Base-by-base conservation (phyloP, 306 rosid species). In the Malus sieversii region DNA sequence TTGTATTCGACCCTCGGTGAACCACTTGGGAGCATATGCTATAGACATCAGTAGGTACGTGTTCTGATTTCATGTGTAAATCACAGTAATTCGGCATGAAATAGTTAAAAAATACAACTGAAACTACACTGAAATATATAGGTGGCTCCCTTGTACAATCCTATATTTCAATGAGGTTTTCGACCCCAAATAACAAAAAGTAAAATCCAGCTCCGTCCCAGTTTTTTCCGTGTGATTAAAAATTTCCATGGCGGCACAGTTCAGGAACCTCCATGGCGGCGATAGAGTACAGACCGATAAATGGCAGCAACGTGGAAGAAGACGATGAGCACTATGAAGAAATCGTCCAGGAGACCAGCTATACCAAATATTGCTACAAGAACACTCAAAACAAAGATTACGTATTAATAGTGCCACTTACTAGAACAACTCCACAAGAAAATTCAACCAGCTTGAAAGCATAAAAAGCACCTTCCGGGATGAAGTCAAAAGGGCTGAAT, bases 401-500 rank as follows among this genome's bases (percentile, higher is more conserved):
- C 13, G 59, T 38, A 11, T 68, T 61, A 20, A 30, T 33, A 35
- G 23, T 30, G 6, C 35, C 10, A 59, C 29, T 64, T 73, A 75
- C 73, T 53, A 6, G 71, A 59, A 75, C 29, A 66, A 51, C 30
- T 52, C 33, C 7, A 8, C 8, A 14, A 38, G 13, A 35, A 55
- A 65, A 66, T 8, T 5, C 77, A 66, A 78, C 82, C 61, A 77
- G 59, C 61, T 32, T 29, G 25, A 70, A 27, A 15, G 23, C 70
- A 33, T 7, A 66, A 22, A 7, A 16, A 76, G 85, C 96, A 94
- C 98, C 98, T 95, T 95, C 98, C 1, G 98, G 98, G 82, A 95
- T 90, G 79, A 95, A 61, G 86, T 95, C 98, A 45, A 92, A 87
- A 4, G 98, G 98, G 64, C 97, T 95, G 79, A 95, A 1, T 69